Conservation (phyloP, 768 basidiomycete genomes). For the Psilocybe cubensis region DNA sequence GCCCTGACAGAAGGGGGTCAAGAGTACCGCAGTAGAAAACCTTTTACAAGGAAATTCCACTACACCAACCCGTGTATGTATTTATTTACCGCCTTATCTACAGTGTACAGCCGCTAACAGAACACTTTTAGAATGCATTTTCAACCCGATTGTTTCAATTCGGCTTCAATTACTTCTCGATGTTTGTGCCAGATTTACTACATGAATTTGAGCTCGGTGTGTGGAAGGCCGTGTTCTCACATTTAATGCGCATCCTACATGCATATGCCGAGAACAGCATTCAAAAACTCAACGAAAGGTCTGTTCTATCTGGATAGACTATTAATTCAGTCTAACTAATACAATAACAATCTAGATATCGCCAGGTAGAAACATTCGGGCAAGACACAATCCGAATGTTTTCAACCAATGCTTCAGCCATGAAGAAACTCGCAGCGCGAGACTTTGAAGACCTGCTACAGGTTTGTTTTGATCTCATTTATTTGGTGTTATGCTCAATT, state of each 20-base stretch:
- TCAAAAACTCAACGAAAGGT: constrained; percentile 17
- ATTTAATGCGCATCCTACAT: constrained; percentile 35
- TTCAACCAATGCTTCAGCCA: constrained; percentile 24
- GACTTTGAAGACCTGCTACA: constrained; percentile 39
- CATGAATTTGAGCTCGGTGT: constrained; percentile 45
- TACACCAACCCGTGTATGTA: constrained; percentile 29
- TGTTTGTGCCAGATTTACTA: constrained; percentile 39
- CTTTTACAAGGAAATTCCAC: constrained; percentile 20
- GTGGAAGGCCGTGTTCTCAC: constrained; percentile 39
- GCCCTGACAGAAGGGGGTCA: constrained; percentile 19
- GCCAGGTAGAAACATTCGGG: constrained; percentile 15
- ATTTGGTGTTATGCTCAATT: neutral
- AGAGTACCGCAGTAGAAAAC: constrained; percentile 20
- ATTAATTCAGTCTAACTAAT: neutral
- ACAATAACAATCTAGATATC: constrained; percentile 10
- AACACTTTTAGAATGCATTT: constrained; percentile 36
- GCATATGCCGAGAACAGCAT: constrained; percentile 14
- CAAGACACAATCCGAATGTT: constrained; percentile 27
- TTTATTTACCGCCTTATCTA: no score
- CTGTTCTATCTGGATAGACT: neutral
- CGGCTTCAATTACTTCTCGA: constrained; percentile 29
- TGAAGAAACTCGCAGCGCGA: constrained; percentile 29
- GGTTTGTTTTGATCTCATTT: constrained; percentile 15
- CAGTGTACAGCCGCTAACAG: no score
- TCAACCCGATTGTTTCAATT: constrained; percentile 14